Conservation (phyloP, 2,329 filamentous ascomycete species). For the Aspergillus thermomutatus region DNA sequence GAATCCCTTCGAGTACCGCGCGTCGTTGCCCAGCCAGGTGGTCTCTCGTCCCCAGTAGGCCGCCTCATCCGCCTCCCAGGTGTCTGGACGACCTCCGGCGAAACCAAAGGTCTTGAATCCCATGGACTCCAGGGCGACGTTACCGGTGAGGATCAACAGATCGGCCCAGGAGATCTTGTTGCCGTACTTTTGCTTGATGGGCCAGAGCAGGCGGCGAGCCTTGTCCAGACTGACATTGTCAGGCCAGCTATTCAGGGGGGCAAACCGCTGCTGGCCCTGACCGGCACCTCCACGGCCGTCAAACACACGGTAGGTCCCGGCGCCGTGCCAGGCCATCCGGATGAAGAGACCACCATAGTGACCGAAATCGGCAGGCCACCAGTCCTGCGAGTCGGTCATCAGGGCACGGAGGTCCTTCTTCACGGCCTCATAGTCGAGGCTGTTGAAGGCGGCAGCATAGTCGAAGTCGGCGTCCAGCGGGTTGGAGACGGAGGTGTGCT, state of each 20-base stretch:
- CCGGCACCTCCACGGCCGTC: constrained; percentile 74
- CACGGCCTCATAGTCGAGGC: constrained; percentile 64
- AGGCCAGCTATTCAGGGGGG: constrained; percentile 78
- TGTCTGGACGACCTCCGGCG: constrained; percentile 67
- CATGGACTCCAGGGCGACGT: constrained; percentile 75
- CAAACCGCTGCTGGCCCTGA: constrained; percentile 73
- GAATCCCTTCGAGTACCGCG: constrained; percentile 54
- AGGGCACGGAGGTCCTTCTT: constrained; percentile 70
- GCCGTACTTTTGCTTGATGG: constrained; percentile 81
- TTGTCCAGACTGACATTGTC: constrained; percentile 78
- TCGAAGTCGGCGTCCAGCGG: constrained; percentile 65
- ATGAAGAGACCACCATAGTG: constrained; percentile 79
- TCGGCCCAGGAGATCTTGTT: constrained; percentile 81
- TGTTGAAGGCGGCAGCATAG: constrained; percentile 70
- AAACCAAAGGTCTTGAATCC: constrained; percentile 72
- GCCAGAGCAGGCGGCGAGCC: constrained; percentile 74
- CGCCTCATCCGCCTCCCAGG: constrained; percentile 72
- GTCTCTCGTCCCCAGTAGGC: constrained; percentile 74
- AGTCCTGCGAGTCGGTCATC: constrained; percentile 76
- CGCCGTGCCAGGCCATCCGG: constrained; percentile 77
- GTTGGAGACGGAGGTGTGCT: constrained; percentile 62
- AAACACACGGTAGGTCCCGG: constrained; percentile 72
- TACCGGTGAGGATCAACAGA: constrained; percentile 67
- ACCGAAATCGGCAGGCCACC: constrained; percentile 79
- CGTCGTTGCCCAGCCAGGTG: constrained; percentile 72